Conservation (phyloP, 2,329 filamentous ascomycete genomes). For the Didymella sp. region DNA sequence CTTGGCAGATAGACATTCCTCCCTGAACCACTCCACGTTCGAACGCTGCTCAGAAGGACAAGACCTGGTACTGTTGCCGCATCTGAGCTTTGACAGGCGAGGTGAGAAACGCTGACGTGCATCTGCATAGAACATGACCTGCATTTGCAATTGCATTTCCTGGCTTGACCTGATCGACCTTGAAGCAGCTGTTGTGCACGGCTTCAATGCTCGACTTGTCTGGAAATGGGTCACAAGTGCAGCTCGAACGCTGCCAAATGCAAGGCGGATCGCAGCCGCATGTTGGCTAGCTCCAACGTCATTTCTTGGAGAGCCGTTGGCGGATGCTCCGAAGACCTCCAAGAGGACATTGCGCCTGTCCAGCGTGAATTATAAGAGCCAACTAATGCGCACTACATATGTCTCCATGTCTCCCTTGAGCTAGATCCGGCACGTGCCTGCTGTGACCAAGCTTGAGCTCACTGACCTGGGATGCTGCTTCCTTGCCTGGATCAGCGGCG, state of each 20-base stretch:
- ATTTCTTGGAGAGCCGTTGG: slow-evolving; percentile 18
- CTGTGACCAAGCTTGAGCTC: slow-evolving; percentile 11
- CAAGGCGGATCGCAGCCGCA: slow-evolving; percentile 3
- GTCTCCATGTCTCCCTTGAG: slow-evolving; percentile 3
- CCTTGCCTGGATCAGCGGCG: slow-evolving; percentile 15
- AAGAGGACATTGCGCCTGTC: slow-evolving; percentile 1
- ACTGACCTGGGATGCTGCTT: slow-evolving; percentile 7
- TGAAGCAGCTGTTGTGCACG: not conserved
- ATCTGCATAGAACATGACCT: slow-evolving; percentile 11
- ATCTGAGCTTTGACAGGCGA: not conserved
- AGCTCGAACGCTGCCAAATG: not conserved
- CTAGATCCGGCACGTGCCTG: slow-evolving; percentile 10
- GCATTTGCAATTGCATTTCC: not conserved
- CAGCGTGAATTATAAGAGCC: not conserved
- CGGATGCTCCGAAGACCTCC: slow-evolving; percentile 6
- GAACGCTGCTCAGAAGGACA: not conserved
- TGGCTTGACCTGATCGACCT: not conserved
- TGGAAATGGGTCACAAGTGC: not conserved
- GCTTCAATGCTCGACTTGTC: not conserved
- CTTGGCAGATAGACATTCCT: not conserved
- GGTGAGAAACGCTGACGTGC: slow-evolving; percentile 6
- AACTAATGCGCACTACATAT: not conserved
- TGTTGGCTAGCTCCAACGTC: slow-evolving; percentile 17
- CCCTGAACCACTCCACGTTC: not conserved
- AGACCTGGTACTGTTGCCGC: not conserved